Base-by-base conservation (phyloP, 2,329 filamentous ascomycete genomes). In the Chaetomium sp. region DNA sequence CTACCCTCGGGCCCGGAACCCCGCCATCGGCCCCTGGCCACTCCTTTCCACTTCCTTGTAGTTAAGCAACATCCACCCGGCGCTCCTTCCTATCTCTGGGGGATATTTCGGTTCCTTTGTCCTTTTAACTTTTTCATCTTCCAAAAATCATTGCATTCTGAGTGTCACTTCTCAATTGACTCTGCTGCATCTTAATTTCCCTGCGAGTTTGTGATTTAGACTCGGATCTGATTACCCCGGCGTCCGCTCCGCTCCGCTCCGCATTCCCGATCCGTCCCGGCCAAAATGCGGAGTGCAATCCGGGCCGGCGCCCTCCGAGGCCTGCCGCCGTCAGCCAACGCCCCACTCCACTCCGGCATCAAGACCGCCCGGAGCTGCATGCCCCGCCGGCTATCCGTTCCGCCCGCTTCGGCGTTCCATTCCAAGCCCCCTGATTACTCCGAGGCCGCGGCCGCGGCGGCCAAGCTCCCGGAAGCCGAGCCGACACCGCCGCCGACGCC, bases 391-490 rank as follows among this genome's bases (percentile, higher is more conserved):
- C n/a, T 16, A 6, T 50, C 60, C 23, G 12, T 47, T 3, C 13
- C 33, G 3, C 35, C 56, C 23, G 27, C 25, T n/a, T 53, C 38
- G 16, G 13, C 23, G 16, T 67, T 71, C 59, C 69, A 71, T 60
- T 63, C 66, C 25, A 69, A 68, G 57, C 57, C 63, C 45, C 62
- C 42, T 27, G 62, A 68, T 49, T 27, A 29, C 56, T 67, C 65
- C 19, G 69, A 68, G n/a, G 68, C 64, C 1, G n/a, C 65, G 19
- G 69, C 49, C n/a, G 35, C 70, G 5, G 60, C 58, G 0, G 69
- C 70, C 31, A 72, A 70, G 55, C 64, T 71, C 4, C 70, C 72
- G n/a, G 71, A 73, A 9, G 67, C 67, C 38, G 69, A 73, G 25
- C 64, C 69, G 16, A 56, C 69, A 45, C 62, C 67, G 0, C 54